Base-by-base conservation (phyloP, 371 early-diverging fungal species). In the Parasitella parasitica region DNA sequence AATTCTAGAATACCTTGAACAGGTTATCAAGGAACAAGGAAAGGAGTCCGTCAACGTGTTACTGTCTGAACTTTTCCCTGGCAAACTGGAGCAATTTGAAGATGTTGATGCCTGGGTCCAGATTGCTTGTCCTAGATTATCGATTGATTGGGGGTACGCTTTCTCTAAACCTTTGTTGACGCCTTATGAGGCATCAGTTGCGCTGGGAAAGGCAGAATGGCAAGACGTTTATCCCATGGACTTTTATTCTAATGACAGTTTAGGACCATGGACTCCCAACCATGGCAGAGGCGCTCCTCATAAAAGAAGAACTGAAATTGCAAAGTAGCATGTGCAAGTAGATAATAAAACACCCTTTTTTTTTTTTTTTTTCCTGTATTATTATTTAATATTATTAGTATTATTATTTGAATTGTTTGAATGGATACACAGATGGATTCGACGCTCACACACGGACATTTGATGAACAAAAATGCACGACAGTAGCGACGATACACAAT, bases 91-190 rank as follows among this genome's bases (percentile, higher is more conserved):
- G 15, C 89, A 86, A 81, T 95, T 97, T 66, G 81, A 83, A 12
- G 92, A 95, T 67, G 87, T 98, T 54, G 97, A 97, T 69, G 92
- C 89, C 32, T 99, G 96, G 91, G 92, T 99, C 53, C 99, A 99
- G 74, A 90, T 98, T 46, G 93, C 97, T 0, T 99, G 99, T 74
- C 99, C 99, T 34, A 77, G 99, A 20, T 80, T 99, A 39, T 96
- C 97, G 4, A 99, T 99, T 37, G 99, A 99, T 78, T 99, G 99
- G 99, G 99, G 99, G 1, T 94, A 93, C 71, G 91, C 95, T 1
- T 99, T 97, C 75, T 72, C 86, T 3, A 96, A 91, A 67, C 99
- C 99, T 13, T 77, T 99, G 38, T 74, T 99, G 36, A 93, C 94
- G 12, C 97, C 99, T 0, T 99, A 98, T 72, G 99, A 99, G 77